These are phyloP conservation scores for Trametes coccinea DNA, from an alignment of 768 basidiomycete species.

Conservation along the genomic window DNA sequence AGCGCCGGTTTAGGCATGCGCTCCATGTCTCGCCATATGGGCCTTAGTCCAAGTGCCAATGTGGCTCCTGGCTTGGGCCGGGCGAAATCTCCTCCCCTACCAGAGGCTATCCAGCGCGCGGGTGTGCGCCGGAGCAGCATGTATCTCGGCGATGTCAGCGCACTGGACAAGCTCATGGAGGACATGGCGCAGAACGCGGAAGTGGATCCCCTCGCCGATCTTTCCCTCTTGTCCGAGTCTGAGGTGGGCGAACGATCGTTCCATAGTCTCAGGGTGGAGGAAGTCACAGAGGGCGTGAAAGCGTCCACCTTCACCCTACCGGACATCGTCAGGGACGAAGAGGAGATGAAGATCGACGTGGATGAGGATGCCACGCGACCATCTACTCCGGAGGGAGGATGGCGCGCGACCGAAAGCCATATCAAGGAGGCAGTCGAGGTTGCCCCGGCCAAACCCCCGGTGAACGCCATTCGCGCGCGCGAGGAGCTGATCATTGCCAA, in stretches of 20 bases:
- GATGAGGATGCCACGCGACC: constrained; percentile 3
- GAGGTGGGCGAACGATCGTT: constrained; percentile 12
- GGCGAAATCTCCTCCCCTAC: constrained; percentile 11
- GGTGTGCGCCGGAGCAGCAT: constrained; percentile 11
- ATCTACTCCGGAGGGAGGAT: constrained; percentile 16
- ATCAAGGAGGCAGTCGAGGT: neutral
- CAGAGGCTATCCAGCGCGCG: neutral
- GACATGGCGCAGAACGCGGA: constrained; percentile 32
- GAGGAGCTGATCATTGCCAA: constrained; percentile 74
- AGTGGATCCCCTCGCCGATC: constrained; percentile 21
- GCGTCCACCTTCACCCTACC: constrained; percentile 35
- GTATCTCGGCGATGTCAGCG: constrained; percentile 39
- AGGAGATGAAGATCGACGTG: constrained; percentile 30
- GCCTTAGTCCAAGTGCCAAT: neutral
- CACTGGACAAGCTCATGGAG: constrained; percentile 43
- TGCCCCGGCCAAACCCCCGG: constrained; percentile 43
- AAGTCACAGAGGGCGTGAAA: constrained; percentile 36
- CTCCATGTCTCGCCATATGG: constrained; percentile 1
- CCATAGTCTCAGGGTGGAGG: constrained; percentile 29
- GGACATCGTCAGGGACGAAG: constrained; percentile 31
- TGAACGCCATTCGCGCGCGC: constrained; percentile 63
- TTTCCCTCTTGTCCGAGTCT: constrained; percentile 9
- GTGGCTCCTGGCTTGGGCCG: constrained; percentile 1
- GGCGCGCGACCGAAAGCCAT: neutral
- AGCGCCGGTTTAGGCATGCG: constrained; percentile 15